Base-by-base conservation (phyloP, 495 filamentous ascomycete species). In the Aspergillus nanangensis region DNA sequence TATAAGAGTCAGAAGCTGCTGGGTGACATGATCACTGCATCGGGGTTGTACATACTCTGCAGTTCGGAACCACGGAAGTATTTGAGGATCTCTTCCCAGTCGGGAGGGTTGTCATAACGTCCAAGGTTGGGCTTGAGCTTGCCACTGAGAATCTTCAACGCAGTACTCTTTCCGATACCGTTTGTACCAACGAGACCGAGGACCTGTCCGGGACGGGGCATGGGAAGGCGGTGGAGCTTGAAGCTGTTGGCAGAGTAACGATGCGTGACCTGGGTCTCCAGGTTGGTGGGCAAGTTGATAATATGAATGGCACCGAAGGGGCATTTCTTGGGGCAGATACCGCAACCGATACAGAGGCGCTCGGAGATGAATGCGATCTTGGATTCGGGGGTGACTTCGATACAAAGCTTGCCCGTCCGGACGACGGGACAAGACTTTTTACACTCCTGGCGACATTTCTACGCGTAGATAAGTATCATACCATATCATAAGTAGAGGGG, bases 351-450 rank as follows among this genome's bases (percentile, higher is more conserved):
- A 70, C 90, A 96, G 27, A 95, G 79, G 40, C 79, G 78, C 63
- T 97, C 93, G 41, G 91, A 96, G 56, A 98, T 97, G 78, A 97
- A 98, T 57, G 93, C 94, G 56, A 98, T 90, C 60, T 90, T 93
- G 40, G 92, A 95, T 41, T 88, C 83, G 46, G 88, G 77, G 32
- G 79, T 78, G 54, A 98, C 93, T 76, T 98, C 88, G 59, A 95
- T 91, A 69, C 93, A 98, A 44, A 98, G 86, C 77, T 95, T 96
- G 68, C 93, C 94, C 25, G 89, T 93, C 32, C 93, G 85, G 45
- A 98, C 93, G 35, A 98, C 90, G n/a, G 94, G 93, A 65, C 93
- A 98, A 5, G 90, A 89, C 68, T 96, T 96, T 71, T 97, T 97
- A 81, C 94, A 98, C 72, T 98, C 93, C 75, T 98, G 93, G 54